Evolutionary conservation across 192 early-diverging fungal genomes (phyloP).

Genomic region (Backusella westeae): DNA sequence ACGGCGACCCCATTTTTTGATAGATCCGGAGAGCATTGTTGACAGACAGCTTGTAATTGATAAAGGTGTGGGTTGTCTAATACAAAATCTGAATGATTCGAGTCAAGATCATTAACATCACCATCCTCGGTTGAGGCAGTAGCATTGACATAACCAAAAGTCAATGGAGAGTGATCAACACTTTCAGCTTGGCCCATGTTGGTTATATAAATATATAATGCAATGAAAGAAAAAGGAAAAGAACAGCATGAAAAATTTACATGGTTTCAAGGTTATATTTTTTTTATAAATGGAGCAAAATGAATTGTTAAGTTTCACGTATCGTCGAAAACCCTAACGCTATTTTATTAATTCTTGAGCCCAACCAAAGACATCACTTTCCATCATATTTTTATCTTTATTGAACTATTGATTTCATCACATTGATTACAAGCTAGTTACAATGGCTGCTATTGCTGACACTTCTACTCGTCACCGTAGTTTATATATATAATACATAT

Average conservation of each 20-base stretch:
- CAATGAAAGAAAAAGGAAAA: not conserved
- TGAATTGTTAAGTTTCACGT: not conserved
- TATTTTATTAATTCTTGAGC: not conserved
- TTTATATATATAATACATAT: not conserved
- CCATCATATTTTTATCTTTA: not conserved
- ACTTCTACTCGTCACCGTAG: no score
- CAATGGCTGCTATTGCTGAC: not conserved
- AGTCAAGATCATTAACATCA: not conserved
- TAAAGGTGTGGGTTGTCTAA: constrained; percentile 7
- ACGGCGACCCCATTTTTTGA: not conserved
- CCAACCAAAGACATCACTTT: not conserved
- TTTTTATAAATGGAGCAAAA: not conserved
- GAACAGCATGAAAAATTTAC: not conserved
- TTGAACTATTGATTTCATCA: no score
- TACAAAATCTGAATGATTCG: not conserved
- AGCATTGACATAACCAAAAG: not conserved
- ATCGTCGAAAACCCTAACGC: not conserved
- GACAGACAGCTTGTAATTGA: not conserved
- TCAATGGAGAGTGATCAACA: not conserved
- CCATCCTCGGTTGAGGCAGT: not conserved
- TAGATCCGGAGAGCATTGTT: not conserved
- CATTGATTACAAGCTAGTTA: no score
- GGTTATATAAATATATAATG: not conserved
- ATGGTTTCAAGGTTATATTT: not conserved
- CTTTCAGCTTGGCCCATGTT: constrained; percentile 10